Evolutionary conservation across 1,284 basidiomycete species (phyloP).

Genomic region (Schizopora paradoxa): DNA sequence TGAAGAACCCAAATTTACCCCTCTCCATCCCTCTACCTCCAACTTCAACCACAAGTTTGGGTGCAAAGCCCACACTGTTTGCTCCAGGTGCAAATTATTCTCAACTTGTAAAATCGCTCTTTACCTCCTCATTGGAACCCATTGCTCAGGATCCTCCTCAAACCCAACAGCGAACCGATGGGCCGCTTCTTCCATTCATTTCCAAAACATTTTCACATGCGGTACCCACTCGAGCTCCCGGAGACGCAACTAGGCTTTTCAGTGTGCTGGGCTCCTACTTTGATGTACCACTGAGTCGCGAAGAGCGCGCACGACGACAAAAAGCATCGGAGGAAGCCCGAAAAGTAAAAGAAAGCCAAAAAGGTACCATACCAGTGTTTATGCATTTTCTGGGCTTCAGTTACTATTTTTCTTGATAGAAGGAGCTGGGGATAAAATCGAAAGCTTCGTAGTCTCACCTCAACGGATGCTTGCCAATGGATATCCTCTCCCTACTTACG

Average conservation of each 20-base stretch:
- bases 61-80: not conserved
- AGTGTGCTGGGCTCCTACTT: slow-evolving; percentile 82
- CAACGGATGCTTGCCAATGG: slow-evolving; percentile 90
- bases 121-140: slow-evolving; percentile 12
- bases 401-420: no score
- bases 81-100: not conserved
- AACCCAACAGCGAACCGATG: not conserved
- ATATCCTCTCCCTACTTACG: slow-evolving; percentile 79
- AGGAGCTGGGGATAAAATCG: no score
- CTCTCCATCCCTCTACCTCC: slow-evolving; percentile 52
- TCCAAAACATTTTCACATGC: slow-evolving; percentile 83
- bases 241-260: slow-evolving; percentile 78
- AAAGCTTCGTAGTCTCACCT: slow-evolving; percentile 69
- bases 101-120: slow-evolving; percentile 13
- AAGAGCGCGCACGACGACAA: slow-evolving; percentile 69
- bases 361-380: no score
- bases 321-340: no score
- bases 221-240: slow-evolving; percentile 85
- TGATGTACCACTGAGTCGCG: slow-evolving; percentile 68
- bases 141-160: no score
- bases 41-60: not conserved
- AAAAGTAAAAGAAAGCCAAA: no score
- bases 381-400: no score
- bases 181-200: slow-evolving; percentile 61
- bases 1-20: slow-evolving; percentile 61